Conservation (phyloP, 371 early-diverging fungal genomes). For the Basidiobolus meristosporus region DNA sequence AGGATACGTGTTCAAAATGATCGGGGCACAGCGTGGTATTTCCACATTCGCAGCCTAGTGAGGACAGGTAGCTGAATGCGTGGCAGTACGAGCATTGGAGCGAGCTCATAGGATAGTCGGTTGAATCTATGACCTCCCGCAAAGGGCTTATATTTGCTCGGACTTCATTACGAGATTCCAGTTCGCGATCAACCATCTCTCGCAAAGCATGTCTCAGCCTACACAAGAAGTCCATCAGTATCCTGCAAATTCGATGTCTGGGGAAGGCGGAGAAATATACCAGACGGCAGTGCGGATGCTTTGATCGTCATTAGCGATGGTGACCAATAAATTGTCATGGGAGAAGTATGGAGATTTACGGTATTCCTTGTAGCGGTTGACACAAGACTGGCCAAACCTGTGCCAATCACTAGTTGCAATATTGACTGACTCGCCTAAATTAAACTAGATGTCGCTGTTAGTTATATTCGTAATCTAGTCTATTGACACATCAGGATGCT, state of each 20-base stretch:
- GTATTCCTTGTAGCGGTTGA: slow-evolving; percentile 55
- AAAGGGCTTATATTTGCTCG: background rate
- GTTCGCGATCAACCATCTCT: slow-evolving; percentile 1
- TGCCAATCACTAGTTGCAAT: slow-evolving; percentile 88
- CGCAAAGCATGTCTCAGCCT: background rate
- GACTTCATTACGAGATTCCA: background rate
- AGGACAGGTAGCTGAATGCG: background rate
- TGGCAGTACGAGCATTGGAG: slow-evolving; percentile 3
- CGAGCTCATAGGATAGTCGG: slow-evolving; percentile 4
- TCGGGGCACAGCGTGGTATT: background rate
- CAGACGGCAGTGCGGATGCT: background rate
- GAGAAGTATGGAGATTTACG: slow-evolving; percentile 76
- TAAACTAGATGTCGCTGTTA: slow-evolving; percentile 19
- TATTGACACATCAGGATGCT: no score
- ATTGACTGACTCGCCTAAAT: slow-evolving; percentile 91
- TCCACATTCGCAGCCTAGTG: background rate
- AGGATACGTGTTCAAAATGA: background rate
- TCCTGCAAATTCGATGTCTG: background rate
- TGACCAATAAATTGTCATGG: slow-evolving; percentile 71
- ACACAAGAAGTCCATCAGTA: background rate
- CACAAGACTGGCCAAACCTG: slow-evolving; percentile 59
- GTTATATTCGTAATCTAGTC: background rate
- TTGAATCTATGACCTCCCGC: background rate
- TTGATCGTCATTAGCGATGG: background rate
- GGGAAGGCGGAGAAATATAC: background rate